Evolutionary conservation across 1,284 basidiomycete species (phyloP).

Genomic region (Heterobasidion annosum): DNA sequence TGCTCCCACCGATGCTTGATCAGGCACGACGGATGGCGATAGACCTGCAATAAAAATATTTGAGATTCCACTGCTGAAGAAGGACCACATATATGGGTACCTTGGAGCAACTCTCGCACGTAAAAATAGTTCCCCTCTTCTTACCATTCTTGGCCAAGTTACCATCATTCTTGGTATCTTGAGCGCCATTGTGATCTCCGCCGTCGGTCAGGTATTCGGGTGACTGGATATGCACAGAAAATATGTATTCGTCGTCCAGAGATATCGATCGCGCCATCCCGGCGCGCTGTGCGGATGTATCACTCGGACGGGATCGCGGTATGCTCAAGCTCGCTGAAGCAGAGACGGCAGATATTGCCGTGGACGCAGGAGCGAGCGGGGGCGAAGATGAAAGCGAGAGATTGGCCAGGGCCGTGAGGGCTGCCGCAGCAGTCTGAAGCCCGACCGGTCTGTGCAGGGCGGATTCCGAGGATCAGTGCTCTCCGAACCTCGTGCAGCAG

Average conservation of each 20-base stretch:
- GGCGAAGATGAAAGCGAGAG: slow-evolving; percentile 42
- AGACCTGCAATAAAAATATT: slow-evolving; percentile 47
- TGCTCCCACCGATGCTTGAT: slow-evolving; percentile 99
- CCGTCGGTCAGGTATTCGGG: not conserved
- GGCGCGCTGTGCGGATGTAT: not conserved
- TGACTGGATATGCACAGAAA: not conserved
- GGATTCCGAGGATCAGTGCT: slow-evolving; percentile 3
- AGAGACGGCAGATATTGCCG: slow-evolving; percentile 6
- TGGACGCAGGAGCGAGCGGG: slow-evolving; percentile 12
- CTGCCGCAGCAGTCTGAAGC: slow-evolving; percentile 32
- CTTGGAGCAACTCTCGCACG: slow-evolving; percentile 90
- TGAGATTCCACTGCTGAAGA: not conserved
- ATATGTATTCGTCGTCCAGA: slow-evolving; percentile 3
- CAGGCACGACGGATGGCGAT: slow-evolving; percentile 89
- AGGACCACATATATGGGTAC: slow-evolving; percentile 23
- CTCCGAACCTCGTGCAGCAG: slow-evolving; percentile 6
- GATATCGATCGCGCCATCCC: slow-evolving; percentile 5
- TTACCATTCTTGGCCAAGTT: slow-evolving; percentile 34
- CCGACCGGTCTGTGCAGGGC: slow-evolving; percentile 28
- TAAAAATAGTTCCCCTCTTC: slow-evolving; percentile 80
- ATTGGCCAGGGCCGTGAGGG: slow-evolving; percentile 34
- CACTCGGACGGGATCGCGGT: slow-evolving; percentile 5
- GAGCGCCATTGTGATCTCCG: slow-evolving; percentile 15
- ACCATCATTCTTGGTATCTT: slow-evolving; percentile 19
- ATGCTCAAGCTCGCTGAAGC: slow-evolving; percentile 10